These are phyloP conservation scores for Lachnum nothofagi DNA, from an alignment of 2,329 filamentous ascomycete genomes.

Conservation along the genomic window DNA sequence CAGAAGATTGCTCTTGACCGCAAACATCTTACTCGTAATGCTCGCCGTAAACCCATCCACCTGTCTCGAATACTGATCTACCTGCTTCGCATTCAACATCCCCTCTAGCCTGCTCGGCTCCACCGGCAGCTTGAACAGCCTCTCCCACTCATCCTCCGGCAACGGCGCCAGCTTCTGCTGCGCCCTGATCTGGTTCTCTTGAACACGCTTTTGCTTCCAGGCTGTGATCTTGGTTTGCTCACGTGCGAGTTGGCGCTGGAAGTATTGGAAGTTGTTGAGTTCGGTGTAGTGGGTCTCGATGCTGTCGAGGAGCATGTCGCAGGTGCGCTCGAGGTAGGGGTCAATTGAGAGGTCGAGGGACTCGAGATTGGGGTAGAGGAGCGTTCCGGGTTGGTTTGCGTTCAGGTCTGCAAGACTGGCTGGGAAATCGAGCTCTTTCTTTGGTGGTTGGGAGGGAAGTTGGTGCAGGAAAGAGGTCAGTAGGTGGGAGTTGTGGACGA, in stretches of 20 bases:
- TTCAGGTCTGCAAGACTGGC: constrained; percentile 73
- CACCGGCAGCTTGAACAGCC: constrained; percentile 93
- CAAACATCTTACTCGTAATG: constrained; percentile 96
- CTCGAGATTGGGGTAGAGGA: constrained; percentile 83
- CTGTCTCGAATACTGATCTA: constrained; percentile 96
- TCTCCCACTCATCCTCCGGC: constrained; percentile 97
- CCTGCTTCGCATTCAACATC: constrained; percentile 90
- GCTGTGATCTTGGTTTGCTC: constrained; percentile 95
- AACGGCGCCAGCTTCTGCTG: constrained; percentile 83
- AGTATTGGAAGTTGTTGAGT: constrained; percentile 98
- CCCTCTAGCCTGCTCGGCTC: constrained; percentile 90
- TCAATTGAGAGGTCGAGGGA: constrained; percentile 85
- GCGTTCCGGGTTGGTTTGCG: constrained; percentile 55
- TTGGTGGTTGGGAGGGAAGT: constrained; percentile 63
- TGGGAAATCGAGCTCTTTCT: constrained; percentile 68
- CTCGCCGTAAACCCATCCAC: constrained; percentile 92
- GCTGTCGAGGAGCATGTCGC: constrained; percentile 89
- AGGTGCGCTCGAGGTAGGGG: constrained; percentile 96
- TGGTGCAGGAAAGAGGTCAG: constrained; percentile 94
- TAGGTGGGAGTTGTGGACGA: constrained; percentile 94
- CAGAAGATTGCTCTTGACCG: constrained; percentile 68
- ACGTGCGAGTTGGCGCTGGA: constrained; percentile 85
- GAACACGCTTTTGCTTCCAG: constrained; percentile 95
- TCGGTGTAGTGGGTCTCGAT: constrained; percentile 98
- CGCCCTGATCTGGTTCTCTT: constrained; percentile 80